Conservation (phyloP, 768 basidiomycete genomes). For the Cystofilobasidium macerans region DNA sequence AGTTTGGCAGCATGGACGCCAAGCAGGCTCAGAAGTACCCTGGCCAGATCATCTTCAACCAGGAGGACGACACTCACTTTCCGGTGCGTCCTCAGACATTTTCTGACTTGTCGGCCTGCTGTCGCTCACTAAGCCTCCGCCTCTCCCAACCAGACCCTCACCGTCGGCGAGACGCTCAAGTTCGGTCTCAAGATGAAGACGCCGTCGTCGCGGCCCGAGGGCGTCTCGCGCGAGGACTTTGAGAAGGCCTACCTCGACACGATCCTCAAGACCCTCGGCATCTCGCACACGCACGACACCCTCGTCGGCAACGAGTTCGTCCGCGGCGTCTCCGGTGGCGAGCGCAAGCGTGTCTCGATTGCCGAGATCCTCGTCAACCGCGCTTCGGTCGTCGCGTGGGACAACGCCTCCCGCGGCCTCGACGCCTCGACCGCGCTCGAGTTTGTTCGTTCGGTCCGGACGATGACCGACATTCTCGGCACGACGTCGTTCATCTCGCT, state of each 20-base stretch:
- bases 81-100: background rate
- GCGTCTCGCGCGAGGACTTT: conserved; percentile 13
- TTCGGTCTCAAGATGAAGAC: conserved; percentile 26
- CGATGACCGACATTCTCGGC: conserved; percentile 42
- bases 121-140: background rate
- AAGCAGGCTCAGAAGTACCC: conserved; percentile 21
- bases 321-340: conserved; percentile 44
- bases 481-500: conserved; percentile 44
- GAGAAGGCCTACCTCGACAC: conserved; percentile 14
- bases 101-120: background rate
- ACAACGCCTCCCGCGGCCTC: conserved; percentile 38
- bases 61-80: conserved; percentile 24
- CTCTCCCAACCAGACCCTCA: background rate
- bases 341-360: conserved; percentile 31
- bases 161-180: conserved; percentile 25
- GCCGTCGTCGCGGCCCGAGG: conserved; percentile 16
- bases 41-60: conserved; percentile 24
- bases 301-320: conserved; percentile 63
- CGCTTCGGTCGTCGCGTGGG: conserved; percentile 32
- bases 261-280: conserved; percentile 24
- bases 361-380: conserved; percentile 25
- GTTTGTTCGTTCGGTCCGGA: conserved; percentile 43
- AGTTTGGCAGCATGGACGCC: conserved; percentile 14
- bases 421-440: conserved; percentile 43
- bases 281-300: conserved; percentile 18